Percentiles rank a stretch among this genome's conserved stretches.
phyloP scores from a whole-genome alignment of 106 monocot genomes.

The Dendrobium catenatum region DNA sequence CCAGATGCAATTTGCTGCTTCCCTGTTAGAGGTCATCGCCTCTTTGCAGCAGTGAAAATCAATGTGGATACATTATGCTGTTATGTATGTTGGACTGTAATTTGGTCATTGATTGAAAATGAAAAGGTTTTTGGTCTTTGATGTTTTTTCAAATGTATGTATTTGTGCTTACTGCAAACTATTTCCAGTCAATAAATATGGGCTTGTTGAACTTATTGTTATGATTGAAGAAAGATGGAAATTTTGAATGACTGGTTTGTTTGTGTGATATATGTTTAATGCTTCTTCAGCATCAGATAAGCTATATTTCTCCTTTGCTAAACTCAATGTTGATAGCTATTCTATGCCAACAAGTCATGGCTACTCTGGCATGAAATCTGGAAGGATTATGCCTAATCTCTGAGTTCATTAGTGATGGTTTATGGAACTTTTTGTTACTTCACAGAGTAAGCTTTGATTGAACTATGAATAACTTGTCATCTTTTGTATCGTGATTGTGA shows the following conservation, averaged over 20 bases:
- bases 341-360: too few relatives aligned
- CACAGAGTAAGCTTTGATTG: too few relatives aligned
- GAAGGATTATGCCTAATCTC: too few relatives aligned
- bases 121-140: neutral
- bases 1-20: conserved; percentile 79
- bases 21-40: conserved; percentile 73
- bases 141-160: neutral
- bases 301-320: neutral
- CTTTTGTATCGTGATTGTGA: too few relatives aligned
- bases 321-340: too few relatives aligned
- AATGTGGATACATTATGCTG: neutral
- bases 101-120: neutral
- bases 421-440: too few relatives aligned
- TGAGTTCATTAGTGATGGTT: too few relatives aligned
- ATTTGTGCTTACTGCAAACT: neutral
- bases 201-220: neutral
- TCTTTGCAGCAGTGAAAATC: conserved; percentile 16
- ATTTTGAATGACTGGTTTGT: neutral
- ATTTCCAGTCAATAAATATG: neutral
- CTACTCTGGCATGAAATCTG: too few relatives aligned
- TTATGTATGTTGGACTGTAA: neutral
- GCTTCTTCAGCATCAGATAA: neutral
- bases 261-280: neutral
- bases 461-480: too few relatives aligned
- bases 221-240: neutral